Conservation (phyloP, 306 rosid species). For the Prunus armeniaca region DNA sequence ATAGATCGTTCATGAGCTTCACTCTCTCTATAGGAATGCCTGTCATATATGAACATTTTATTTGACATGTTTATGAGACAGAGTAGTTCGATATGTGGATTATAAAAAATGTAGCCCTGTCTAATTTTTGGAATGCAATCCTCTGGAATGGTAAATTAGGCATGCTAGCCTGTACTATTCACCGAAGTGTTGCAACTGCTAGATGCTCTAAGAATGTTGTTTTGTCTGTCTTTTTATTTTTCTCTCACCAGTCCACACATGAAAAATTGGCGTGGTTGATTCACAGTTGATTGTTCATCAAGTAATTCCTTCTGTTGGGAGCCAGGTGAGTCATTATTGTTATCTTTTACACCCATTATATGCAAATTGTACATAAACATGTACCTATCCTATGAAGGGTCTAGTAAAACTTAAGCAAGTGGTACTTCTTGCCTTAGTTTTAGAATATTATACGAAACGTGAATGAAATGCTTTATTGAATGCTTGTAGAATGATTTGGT, state of each 20-base stretch:
- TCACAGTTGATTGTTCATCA: slow-evolving; percentile 97
- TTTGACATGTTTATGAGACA: neutral
- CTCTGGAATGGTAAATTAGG: neutral
- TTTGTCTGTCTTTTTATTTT: slow-evolving; percentile 15
- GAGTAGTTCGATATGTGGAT: too few species aligned
- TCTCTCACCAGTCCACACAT: slow-evolving; percentile 70
- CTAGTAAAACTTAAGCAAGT: neutral
- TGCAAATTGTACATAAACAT: neutral
- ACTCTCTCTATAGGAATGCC: neutral
- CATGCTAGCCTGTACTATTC: neutral
- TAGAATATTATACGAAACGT: neutral
- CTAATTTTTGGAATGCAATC: neutral
- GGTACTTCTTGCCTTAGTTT: neutral
- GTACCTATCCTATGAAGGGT: too few species aligned
- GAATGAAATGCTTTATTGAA: slow-evolving; percentile 11
- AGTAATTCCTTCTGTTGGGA: slow-evolving; percentile 85
- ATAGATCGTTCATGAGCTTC: neutral
- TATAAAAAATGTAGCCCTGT: neutral
- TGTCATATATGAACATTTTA: neutral
- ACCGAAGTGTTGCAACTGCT: neutral
- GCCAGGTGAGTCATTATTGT: slow-evolving; percentile 56
- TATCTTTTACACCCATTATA: neutral
- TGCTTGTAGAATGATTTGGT: slow-evolving; percentile 89
- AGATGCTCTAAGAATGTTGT: slow-evolving; percentile 1
- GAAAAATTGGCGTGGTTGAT: slow-evolving; percentile 95